Percentiles rank a stretch among this genome's conserved stretches.
These are phyloP conservation scores for Lecanicillium sp. DNA, from an alignment of 2,329 filamentous ascomycete genomes.

Conservation along the genomic window DNA sequence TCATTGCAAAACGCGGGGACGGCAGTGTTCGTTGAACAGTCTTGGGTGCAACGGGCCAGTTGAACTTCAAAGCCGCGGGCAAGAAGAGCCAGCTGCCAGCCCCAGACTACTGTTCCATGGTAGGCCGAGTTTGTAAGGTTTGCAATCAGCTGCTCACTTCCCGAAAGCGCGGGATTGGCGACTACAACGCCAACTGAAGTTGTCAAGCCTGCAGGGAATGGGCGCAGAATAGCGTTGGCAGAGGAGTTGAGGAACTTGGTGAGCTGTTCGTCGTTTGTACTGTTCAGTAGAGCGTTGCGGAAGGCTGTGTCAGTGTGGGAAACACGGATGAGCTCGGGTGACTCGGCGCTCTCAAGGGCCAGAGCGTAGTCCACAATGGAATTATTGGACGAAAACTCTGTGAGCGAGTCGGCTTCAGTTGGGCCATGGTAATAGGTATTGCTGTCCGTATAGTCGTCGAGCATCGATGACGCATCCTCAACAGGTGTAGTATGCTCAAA, in stretches of 20 bases:
- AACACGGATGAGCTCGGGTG: conserved; percentile 41
- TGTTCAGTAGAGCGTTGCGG: conserved; percentile 53
- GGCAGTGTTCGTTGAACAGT: conserved; percentile 2
- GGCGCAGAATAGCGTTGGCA: conserved; percentile 45
- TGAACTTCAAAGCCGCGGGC: conserved; percentile 50
- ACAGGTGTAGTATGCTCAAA: conserved; percentile 39
- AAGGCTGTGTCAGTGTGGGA: conserved; percentile 60
- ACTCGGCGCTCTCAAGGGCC: conserved; percentile 43
- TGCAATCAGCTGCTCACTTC: conserved; percentile 32
- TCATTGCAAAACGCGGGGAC: conserved; percentile 43
- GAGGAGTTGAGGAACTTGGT: conserved; percentile 47
- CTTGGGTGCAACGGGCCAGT: conserved; percentile 38
- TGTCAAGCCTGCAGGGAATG: conserved; percentile 51
- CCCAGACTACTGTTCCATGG: conserved; percentile 58
- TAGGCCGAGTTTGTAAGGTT: conserved; percentile 49
- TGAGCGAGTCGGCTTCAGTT: conserved; percentile 29
- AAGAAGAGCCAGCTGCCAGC: conserved; percentile 58
- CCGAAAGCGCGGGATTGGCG: conserved; percentile 51
- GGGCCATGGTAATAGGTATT: conserved; percentile 34
- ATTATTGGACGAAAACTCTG: conserved; percentile 23
- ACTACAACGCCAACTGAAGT: conserved; percentile 49
- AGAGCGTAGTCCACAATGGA: conserved; percentile 44
- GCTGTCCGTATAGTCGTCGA: conserved; percentile 35
- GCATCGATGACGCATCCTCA: conserved; percentile 33
- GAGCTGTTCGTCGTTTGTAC: conserved; percentile 47